These are phyloP conservation scores for Hypoxylon sp. DNA, from an alignment of 2,329 filamentous ascomycete genomes.

Conservation along the genomic window DNA sequence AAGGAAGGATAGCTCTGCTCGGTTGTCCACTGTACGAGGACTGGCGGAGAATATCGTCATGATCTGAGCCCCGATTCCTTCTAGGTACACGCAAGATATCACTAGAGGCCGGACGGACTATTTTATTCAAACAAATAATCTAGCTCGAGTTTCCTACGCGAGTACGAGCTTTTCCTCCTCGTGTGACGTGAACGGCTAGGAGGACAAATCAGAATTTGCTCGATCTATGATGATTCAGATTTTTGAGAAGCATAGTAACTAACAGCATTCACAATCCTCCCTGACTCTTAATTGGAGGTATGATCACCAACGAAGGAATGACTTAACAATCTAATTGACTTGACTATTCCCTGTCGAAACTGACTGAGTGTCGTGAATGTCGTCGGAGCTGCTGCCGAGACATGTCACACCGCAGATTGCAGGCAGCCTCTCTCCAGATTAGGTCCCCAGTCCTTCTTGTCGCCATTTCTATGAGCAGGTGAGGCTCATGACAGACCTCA, in stretches of 20 bases:
- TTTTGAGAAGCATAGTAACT: neutral
- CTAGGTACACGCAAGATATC: neutral
- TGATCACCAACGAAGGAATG: constrained; percentile 4
- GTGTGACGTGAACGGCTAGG: neutral
- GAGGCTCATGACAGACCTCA: neutral
- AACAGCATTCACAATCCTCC: neutral
- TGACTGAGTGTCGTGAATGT: neutral
- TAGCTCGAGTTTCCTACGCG: neutral
- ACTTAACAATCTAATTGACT: neutral
- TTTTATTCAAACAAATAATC: neutral
- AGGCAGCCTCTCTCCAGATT: constrained; percentile 4
- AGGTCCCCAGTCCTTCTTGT: neutral
- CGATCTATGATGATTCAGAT: neutral
- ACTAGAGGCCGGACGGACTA: neutral
- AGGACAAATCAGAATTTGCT: neutral
- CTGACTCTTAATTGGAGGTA: neutral
- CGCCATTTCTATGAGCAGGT: neutral
- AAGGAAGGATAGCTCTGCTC: neutral
- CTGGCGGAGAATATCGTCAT: constrained; percentile 3
- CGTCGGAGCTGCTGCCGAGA: constrained; percentile 27
- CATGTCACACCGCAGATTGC: constrained; percentile 10
- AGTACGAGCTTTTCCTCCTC: neutral
- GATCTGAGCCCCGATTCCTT: neutral
- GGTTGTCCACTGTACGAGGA: neutral
- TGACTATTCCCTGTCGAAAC: neutral